Base-by-base conservation (phyloP, 2,329 filamentous ascomycete species). In the Stemphylium vesicarium region DNA sequence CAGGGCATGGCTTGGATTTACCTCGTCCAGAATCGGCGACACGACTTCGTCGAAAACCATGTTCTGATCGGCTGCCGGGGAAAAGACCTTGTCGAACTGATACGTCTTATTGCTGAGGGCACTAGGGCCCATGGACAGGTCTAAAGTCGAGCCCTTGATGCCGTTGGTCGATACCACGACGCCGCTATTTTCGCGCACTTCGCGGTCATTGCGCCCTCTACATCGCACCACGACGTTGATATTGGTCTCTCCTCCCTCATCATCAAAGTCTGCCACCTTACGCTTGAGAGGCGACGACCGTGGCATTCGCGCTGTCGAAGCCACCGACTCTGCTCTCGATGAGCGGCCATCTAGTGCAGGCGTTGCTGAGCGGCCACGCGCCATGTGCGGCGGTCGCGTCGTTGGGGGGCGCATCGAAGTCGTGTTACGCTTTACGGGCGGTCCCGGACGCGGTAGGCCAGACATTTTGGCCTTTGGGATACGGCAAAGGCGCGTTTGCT, bases 201-300 rank as follows among this genome's bases (percentile, higher is more conserved):
- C 95, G 64, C 94, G 88, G 65, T 96, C 91, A 73, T 91, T 98
- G 60, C 95, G 89, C 4, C 94, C 95, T 65, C 95, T 86, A 79
- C 94, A 99, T 61, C 95, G 85, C 53, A 99, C 96, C 31, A 98
- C 93, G 41, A 99, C 95, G 73, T 96, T 95, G 77, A 99, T 99
- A 74, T 97, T 99, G 7, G 94, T 98, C 76, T 96, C 92, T 66
- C 93, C 88, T 46, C 84, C 69, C 51, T 90, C 86, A 5, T 84
- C 76, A 39, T 94, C 93, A 70, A 88, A 94, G 33, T 96, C 91
- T 69, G 91, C 85, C 66, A 95, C 91, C 76, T 96, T 96, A 69
- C 93, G 88, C 80, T 97, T 96, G 39, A 81, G 83, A 24, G 84
- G 77, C 29, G 80, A 79, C 4, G 81, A 79, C n/a, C 65, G 59